phyloP scores from a whole-genome alignment of 805 yeast genomes.

The Schizosaccharomyces cryophilus region DNA sequence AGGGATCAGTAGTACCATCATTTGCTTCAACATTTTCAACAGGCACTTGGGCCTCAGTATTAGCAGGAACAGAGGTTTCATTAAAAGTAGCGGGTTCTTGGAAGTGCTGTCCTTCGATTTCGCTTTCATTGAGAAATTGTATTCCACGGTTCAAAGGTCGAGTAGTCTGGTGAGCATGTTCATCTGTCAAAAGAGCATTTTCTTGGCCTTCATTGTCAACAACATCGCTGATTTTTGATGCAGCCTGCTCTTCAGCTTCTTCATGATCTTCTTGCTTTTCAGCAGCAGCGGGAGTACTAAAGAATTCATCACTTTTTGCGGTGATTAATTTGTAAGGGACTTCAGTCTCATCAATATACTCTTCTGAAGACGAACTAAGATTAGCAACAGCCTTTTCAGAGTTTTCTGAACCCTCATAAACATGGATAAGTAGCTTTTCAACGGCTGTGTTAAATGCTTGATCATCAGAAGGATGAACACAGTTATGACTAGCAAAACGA shows the following conservation, averaged over 20 bases:
- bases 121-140: constrained; percentile 1
- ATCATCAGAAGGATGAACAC: constrained; percentile 1
- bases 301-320: not conserved
- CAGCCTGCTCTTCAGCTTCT: not conserved
- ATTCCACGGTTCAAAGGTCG: not conserved
- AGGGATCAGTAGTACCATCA: not conserved
- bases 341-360: not conserved
- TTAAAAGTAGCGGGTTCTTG: not conserved
- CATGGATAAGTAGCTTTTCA: not conserved
- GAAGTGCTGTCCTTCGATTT: not conserved
- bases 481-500: not conserved
- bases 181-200: not conserved
- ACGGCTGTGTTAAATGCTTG: not conserved
- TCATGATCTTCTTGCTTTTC: not conserved
- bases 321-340: not conserved
- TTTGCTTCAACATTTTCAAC: not conserved
- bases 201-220: not conserved
- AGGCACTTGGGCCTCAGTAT: not conserved
- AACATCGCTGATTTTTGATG: not conserved
- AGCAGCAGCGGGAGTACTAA: not conserved
- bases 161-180: not conserved
- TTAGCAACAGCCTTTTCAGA: not conserved
- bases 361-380: not conserved
- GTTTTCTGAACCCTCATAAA: not conserved
- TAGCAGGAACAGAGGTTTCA: not conserved